Evolutionary conservation across 2,329 filamentous ascomycete species (phyloP).

Genomic region (Ophiostoma perfectum): DNA sequence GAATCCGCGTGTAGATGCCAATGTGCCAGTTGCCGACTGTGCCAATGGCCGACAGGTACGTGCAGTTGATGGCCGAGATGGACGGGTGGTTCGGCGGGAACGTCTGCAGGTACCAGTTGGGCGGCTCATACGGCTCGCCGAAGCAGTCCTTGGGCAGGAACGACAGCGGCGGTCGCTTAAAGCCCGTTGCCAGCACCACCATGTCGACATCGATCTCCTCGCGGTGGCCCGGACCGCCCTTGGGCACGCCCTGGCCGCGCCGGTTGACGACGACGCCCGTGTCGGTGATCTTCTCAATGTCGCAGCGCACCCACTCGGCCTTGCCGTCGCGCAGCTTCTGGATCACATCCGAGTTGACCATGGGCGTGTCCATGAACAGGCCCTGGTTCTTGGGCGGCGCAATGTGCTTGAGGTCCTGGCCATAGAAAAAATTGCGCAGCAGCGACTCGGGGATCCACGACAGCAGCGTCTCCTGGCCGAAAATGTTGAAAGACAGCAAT

Average conservation of each 20-base stretch:
- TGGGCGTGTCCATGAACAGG: slow-evolving; percentile 77
- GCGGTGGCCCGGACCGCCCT: slow-evolving; percentile 65
- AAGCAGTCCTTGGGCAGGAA: slow-evolving; percentile 74
- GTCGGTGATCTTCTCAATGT: slow-evolving; percentile 62
- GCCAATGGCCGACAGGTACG: slow-evolving; percentile 73
- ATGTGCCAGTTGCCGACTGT: slow-evolving; percentile 85
- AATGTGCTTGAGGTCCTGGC: slow-evolving; percentile 66
- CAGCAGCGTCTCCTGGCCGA: slow-evolving; percentile 68
- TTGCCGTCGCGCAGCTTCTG: slow-evolving; percentile 65
- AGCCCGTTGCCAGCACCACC: slow-evolving; percentile 79
- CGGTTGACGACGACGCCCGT: slow-evolving; percentile 65
- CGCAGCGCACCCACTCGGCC: slow-evolving; percentile 75
- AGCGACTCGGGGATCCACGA: slow-evolving; percentile 74
- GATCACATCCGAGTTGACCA: slow-evolving; percentile 81
- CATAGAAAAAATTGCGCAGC: slow-evolving; percentile 72
- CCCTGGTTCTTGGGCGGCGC: slow-evolving; percentile 66
- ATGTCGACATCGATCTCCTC: slow-evolving; percentile 66
- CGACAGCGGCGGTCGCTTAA: slow-evolving; percentile 63
- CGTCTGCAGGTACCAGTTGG: slow-evolving; percentile 84
- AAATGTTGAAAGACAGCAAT: slow-evolving; percentile 70
- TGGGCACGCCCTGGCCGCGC: slow-evolving; percentile 65
- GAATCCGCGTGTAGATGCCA: slow-evolving; percentile 78
- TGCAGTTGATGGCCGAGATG: slow-evolving; percentile 74
- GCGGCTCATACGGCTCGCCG: slow-evolving; percentile 65
- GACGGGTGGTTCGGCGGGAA: slow-evolving; percentile 71